Evolutionary conservation across 805 yeast genomes (phyloP).

Genomic region (Spathaspora sp.): DNA sequence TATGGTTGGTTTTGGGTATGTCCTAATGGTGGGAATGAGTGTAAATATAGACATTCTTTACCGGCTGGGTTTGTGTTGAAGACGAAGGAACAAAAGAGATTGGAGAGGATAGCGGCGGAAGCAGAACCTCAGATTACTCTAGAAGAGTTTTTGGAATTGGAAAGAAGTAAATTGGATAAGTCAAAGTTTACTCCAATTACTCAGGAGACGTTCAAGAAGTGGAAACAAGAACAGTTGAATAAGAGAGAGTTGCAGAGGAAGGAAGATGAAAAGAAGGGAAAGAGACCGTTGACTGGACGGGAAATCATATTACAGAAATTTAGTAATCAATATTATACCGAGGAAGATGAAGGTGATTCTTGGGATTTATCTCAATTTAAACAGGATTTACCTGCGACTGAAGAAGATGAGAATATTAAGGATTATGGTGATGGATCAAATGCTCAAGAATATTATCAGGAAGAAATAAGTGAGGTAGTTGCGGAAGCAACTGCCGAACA

Average conservation of each 20-base stretch:
- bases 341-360: slow-evolving; percentile 47
- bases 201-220: slow-evolving; percentile 67
- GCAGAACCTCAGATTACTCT: slow-evolving; percentile 85
- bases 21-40: slow-evolving; percentile 88
- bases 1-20: slow-evolving; percentile 99
- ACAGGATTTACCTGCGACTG: slow-evolving; percentile 50
- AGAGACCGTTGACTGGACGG: slow-evolving; percentile 59
- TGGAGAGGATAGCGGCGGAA: slow-evolving; percentile 82
- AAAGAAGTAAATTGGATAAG: slow-evolving; percentile 78
- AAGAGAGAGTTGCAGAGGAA: slow-evolving; percentile 44
- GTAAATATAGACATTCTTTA: slow-evolving; percentile 92
- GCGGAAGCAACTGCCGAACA: neutral
- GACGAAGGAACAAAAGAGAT: slow-evolving; percentile 91
- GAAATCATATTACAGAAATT: slow-evolving; percentile 64
- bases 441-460: slow-evolving; percentile 23
- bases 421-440: slow-evolving; percentile 70
- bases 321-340: slow-evolving; percentile 51
- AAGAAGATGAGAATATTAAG: slow-evolving; percentile 45
- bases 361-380: slow-evolving; percentile 59
- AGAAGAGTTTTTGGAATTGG: slow-evolving; percentile 94
- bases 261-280: slow-evolving; percentile 35
- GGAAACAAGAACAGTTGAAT: slow-evolving; percentile 73
- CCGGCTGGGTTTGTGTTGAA: slow-evolving; percentile 97
- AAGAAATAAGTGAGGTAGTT: neutral
- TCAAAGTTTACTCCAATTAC: slow-evolving; percentile 83